Evolutionary conservation across 495 filamentous ascomycete genomes (phyloP).

Genomic region (Saxispiralis lemnorum): DNA sequence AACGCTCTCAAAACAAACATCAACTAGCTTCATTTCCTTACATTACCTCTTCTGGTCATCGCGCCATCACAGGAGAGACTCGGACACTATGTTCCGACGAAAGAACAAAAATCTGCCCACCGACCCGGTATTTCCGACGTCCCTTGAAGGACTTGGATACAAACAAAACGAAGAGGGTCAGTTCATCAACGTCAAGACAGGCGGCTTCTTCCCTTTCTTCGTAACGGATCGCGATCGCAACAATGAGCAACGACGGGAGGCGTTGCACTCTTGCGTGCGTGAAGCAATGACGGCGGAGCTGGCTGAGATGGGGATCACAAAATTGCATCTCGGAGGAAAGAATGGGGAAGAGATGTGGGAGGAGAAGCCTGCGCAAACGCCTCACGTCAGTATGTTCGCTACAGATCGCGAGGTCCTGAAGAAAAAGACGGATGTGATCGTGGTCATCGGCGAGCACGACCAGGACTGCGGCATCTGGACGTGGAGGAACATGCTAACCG

Average conservation of each 20-base stretch:
- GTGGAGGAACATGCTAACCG: constrained; percentile 41
- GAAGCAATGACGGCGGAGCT: constrained; percentile 1
- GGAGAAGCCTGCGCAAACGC: constrained; percentile 25
- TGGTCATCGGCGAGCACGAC: constrained; percentile 50
- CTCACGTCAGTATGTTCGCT: constrained; percentile 50
- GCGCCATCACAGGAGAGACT: not conserved
- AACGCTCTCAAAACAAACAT: not conserved
- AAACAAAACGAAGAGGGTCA: constrained; percentile 49
- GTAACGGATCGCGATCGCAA: constrained; percentile 50
- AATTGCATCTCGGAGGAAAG: not conserved
- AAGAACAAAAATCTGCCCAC: constrained; percentile 43
- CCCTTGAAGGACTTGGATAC: constrained; percentile 45
- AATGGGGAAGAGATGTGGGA: constrained; percentile 11
- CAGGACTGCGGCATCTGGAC: constrained; percentile 64
- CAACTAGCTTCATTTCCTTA: not conserved
- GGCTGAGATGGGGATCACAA: constrained; percentile 3
- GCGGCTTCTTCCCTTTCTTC: constrained; percentile 54
- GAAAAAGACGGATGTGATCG: constrained; percentile 44
- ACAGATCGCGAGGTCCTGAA: constrained; percentile 36
- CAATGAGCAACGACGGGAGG: constrained; percentile 52
- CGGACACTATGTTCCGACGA: constrained; percentile 42
- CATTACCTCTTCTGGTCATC: not conserved
- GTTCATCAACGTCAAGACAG: constrained; percentile 38
- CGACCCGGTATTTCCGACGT: constrained; percentile 45
- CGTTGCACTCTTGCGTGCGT: constrained; percentile 33